Evolutionary conservation across 2,329 filamentous ascomycete genomes (phyloP), one percentile per base, ranked within the genome.

Genomic region (Phoma sp.): DNA sequence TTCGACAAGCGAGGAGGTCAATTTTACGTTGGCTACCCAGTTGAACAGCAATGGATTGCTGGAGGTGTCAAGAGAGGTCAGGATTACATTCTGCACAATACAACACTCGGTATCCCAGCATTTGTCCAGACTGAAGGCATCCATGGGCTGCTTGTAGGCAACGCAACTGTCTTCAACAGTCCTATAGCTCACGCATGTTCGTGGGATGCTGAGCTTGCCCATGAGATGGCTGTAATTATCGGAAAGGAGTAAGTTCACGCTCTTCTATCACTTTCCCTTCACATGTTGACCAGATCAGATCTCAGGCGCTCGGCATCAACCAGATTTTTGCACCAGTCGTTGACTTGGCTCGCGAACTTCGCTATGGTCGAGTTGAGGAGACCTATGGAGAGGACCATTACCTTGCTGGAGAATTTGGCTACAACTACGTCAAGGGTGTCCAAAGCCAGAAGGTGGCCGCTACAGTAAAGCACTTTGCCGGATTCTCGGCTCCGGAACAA

Each of bases 81-180:
- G 65, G 86, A 91, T 48, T 91, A 91, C 61, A 77, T 90, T 2
- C 64, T 86, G 43, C 78, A 90, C 17, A 85, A 88, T 60, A 89
- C 87, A 1, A 85, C 83, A 1, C 75, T 88, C 8, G 89, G 70
- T 10, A 92, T 92, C 47, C 89, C 89, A 6, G 85, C 89, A 1
- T 82, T 91, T 62, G 85, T 89, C 13, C 89, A 92, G 73, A 88
- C 84, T 3, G 89, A 92, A 74, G 88, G 85, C 33, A 88, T 92
- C 39, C 89, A 92, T 65, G 89, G 88, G 1, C 86, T 91, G 61
- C 77, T 91, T 29, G 83, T 88, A 38, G 83, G 84, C 9, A 91
- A 91, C 70, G 88, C 88, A 2, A 92, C 89, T 1, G 89, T 92
- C 55, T 92, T 91, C 78, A 92, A 91, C 74, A 90, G 87, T 1